Base-by-base conservation (phyloP, 371 early-diverging fungal genomes). In the Circinella minor region DNA sequence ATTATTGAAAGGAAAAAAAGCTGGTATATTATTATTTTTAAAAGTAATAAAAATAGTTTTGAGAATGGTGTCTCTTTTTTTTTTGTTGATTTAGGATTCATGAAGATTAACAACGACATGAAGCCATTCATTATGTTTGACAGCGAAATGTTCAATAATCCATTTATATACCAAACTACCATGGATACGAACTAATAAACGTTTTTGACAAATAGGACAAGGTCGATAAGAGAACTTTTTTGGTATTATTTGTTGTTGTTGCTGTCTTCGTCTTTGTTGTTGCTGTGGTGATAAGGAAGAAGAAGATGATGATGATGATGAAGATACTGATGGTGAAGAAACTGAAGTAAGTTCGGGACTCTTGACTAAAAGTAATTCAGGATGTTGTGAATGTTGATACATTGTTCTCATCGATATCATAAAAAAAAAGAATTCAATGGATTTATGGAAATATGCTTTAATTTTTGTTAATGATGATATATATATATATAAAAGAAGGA, bases 101-200 rank as follows among this genome's bases (percentile, higher is more conserved):
- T 79, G 81, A 61, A 83, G 74, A 59, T 83, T 83, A 5, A 83
- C 83, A 59, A 83, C 81, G 63, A 83, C 83, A 67, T 83, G 83
- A 68, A 83, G 77, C 77, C 79, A 79, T 74, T 83, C 83, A 49
- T 79, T 78, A 66, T 83, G 83, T 63, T 73, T 76, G 34, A 74
- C 77, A 27, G 83, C 77, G 63, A 83, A 83, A 62, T 83, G 84
- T 27, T 76, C 61, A 64, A 78, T 81, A 59, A 83, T 80, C 81
- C 81, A 83, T 62, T 83, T 83, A 66, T 81, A 74, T n/a, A 83
- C 81, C 71, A 81, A 76, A 37, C 76, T 76, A 17, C 81, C 84
- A 55, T 83, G 78, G 66, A 83, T 83, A 65, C 81, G 74, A 43
- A 83, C 84, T 39, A 83, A 69, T 17, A 83, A 65, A 55, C 80